Percentiles rank a stretch among this genome's conserved stretches.
Conservation (phyloP, 306 rosid genomes). For the Pterocarpus santalinus region DNA sequence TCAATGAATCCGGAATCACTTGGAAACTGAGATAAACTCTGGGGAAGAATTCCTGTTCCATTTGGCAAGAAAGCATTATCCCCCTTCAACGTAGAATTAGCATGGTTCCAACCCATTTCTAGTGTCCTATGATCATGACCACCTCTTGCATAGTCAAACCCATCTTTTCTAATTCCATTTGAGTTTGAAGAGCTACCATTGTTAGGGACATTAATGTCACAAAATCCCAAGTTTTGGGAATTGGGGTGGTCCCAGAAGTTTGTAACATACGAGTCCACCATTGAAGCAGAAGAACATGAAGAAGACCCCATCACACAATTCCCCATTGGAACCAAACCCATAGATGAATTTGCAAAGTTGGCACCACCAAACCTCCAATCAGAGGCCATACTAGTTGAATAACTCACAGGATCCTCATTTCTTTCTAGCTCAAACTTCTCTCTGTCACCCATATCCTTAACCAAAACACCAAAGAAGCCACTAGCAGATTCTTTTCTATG, state of each 20-base stretch:
- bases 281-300: constrained; percentile 72
- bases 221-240: constrained; percentile 73
- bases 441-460: constrained; percentile 76
- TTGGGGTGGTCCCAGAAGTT: constrained; percentile 71
- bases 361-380: constrained; percentile 83
- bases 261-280: constrained; percentile 73
- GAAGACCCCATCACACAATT: constrained; percentile 52
- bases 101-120: constrained; percentile 71
- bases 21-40: constrained; percentile 86
- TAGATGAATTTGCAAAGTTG: constrained; percentile 65
- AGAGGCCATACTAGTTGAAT: constrained; percentile 63
- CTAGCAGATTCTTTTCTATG: constrained; percentile 39
- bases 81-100: constrained; percentile 33
- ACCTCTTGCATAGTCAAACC: constrained; percentile 60
- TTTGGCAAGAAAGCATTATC: constrained; percentile 59
- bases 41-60: constrained; percentile 65
- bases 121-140: constrained; percentile 62
- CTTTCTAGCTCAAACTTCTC: constrained; percentile 77
- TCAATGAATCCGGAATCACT: constrained; percentile 90
- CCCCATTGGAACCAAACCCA: constrained; percentile 58
- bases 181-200: constrained; percentile 57
- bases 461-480: constrained; percentile 33
- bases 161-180: constrained; percentile 61
- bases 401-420: constrained; percentile 72
- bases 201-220: constrained; percentile 59